These are phyloP conservation scores for Mycena epipterygia DNA, from an alignment of 768 basidiomycete species.

Conservation along the genomic window DNA sequence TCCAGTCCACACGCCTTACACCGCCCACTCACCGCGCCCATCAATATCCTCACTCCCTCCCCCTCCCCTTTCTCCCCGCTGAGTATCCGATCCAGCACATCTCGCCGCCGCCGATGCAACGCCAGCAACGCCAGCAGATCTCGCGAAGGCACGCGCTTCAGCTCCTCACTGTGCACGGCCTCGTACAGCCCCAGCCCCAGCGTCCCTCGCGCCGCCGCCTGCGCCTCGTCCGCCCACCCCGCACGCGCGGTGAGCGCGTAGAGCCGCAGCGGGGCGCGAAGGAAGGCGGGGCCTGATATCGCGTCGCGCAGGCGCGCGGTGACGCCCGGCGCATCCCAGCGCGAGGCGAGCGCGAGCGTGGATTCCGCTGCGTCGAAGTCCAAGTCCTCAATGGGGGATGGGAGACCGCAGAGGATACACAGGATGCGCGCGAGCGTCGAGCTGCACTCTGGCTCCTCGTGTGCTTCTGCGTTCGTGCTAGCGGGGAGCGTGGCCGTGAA, in stretches of 20 bases:
- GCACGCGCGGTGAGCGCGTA: conserved; percentile 28
- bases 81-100: conserved; percentile 28
- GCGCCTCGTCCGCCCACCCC: conserved; percentile 31
- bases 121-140: conserved; percentile 23
- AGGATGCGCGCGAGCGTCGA: conserved; percentile 13
- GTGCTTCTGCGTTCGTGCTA: not conserved
- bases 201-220: conserved; percentile 21
- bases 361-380: conserved; percentile 25
- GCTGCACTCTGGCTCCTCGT: conserved; percentile 9
- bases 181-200: conserved; percentile 25
- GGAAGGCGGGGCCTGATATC: conserved; percentile 11
- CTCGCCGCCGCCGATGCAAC: conserved; percentile 31
- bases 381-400: not conserved
- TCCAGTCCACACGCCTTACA: conserved; percentile 23
- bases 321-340: conserved; percentile 28
- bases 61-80: not conserved
- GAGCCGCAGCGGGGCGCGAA: conserved; percentile 26
- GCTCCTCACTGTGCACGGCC: conserved; percentile 3
- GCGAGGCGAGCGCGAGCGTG: conserved; percentile 22
- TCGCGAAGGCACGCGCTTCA: conserved; percentile 11
- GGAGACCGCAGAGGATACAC: conserved; percentile 28
- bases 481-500: conserved; percentile 30
- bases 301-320: conserved; percentile 23
- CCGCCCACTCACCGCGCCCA: not conserved
- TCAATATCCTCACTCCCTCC: not conserved